Conservation (phyloP, 495 filamentous ascomycete species). For the Xylaria castorea region DNA sequence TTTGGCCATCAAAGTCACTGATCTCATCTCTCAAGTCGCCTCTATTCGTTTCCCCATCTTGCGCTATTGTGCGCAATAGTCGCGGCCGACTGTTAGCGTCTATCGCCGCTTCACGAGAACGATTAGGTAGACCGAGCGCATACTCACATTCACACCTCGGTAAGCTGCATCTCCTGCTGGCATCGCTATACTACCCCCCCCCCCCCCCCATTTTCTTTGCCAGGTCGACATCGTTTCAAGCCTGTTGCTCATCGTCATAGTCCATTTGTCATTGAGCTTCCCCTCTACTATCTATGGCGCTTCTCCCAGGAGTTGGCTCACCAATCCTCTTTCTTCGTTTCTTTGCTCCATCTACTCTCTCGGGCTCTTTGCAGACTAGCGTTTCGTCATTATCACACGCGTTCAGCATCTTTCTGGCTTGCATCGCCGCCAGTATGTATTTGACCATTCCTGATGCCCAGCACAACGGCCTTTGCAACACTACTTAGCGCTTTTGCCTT, state of each 20-base stretch:
- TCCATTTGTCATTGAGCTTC: background rate
- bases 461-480: background rate
- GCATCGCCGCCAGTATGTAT: background rate
- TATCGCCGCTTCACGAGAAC: background rate
- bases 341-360: background rate
- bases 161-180: conserved; percentile 7
- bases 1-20: background rate
- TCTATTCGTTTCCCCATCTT: background rate
- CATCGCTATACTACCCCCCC: background rate
- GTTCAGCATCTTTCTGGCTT: background rate
- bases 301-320: background rate
- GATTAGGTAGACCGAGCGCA: background rate
- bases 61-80: background rate
- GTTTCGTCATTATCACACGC: background rate
- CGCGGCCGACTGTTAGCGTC: background rate
- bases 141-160: background rate
- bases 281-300: background rate
- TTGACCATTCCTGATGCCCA: background rate
- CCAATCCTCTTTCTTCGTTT: background rate
- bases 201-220: background rate
- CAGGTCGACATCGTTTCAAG: background rate
- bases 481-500: background rate
- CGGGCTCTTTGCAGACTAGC: background rate
- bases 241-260: background rate
- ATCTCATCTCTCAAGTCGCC: background rate